Base-by-base conservation (phyloP, 108 stramenopile species). In the Aurantiochytrium sp. region DNA sequence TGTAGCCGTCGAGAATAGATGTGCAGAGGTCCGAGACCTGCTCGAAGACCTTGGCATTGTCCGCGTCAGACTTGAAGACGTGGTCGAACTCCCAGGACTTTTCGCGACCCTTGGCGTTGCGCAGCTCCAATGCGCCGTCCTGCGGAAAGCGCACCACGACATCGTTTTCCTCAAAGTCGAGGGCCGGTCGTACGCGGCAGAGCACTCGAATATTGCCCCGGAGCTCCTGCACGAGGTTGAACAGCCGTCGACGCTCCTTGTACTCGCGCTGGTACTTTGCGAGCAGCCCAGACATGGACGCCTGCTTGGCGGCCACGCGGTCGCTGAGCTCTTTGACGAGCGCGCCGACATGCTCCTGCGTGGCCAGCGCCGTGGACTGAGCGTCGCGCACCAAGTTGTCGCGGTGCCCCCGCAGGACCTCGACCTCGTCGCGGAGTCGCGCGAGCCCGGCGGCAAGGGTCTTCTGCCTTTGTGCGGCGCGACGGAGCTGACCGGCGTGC, bases 1-100 rank as follows among this genome's bases (percentile, higher is more conserved):
- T 98, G 94, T 95, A 99, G 55, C 99, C 99, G 92, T 99, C 98
- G 85, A 98, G 94, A 3, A 97, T 97, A 88, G 89, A 88, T 52
- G 95, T 93, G 88, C 96, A 95, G 0, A 95, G 94, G 69, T 96
- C 97, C 93, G 97, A 99, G 21, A 99, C 98, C 90, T 97, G 95
- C 73, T 98, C 97, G 86, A 96, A 98, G 3, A 92, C 95, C 88
- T 93, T 68, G 96, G 10, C 89, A 68, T 93, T 91, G 2, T 87
- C 55, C 36, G 90, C 87, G 52, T 69, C 69, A 4, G 94, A 93
- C 91, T 89, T 91, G 36, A 87, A 86, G 31, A 50, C 81, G 52
- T 19, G 52, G 37, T n/a, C 87, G 4, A 91, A 94, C 87, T 94
- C 52, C 69, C 81, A 30, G 17, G 31, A 34, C 39, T 53, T 52